A percentile compares a stretch with the other conserved stretches of the same genome.
These are phyloP conservation scores for Mortierella sp. DNA, from an alignment of 371 early-diverging fungal species.

Conservation along the genomic window DNA sequence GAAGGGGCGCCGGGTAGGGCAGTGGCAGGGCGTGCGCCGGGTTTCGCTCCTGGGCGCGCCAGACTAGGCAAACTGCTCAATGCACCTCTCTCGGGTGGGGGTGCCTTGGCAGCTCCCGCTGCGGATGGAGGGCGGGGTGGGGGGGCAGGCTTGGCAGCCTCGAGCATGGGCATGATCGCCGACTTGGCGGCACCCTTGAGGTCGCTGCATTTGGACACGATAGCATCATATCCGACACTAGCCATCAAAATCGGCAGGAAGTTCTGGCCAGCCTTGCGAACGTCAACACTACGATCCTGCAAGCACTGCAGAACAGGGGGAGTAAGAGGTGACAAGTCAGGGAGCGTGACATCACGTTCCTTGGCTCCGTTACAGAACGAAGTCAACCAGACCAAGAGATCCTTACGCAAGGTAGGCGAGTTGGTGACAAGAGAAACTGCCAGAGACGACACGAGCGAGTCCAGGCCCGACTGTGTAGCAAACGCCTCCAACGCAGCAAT, in stretches of 20 bases:
- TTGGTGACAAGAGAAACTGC: constrained; percentile 80
- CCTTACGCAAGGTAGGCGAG: constrained; percentile 87
- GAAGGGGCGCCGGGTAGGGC: constrained; percentile 42
- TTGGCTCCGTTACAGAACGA: constrained; percentile 35
- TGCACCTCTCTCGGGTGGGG: constrained; percentile 41
- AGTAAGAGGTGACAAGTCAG: constrained; percentile 77
- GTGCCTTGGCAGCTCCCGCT: constrained; percentile 32
- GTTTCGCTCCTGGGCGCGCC: constrained; percentile 23
- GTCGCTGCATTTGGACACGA: constrained; percentile 73
- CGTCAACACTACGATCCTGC: constrained; percentile 91
- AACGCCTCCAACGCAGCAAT: constrained; percentile 80
- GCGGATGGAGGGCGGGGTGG: constrained; percentile 56
- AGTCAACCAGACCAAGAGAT: constrained; percentile 83
- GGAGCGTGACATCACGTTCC: constrained; percentile 64
- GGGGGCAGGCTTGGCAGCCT: constrained; percentile 70
- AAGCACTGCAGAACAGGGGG: constrained; percentile 82
- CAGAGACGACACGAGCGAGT: constrained; percentile 74
- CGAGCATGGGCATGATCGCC: constrained; percentile 77
- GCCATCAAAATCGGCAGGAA: constrained; percentile 74
- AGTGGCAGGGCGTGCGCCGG: constrained; percentile 38
- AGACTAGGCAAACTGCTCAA: constrained; percentile 43
- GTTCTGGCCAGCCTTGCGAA: constrained; percentile 86
- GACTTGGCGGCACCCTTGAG: constrained; percentile 78
- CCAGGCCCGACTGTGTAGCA: constrained; percentile 75
- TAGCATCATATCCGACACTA: constrained; percentile 72